A percentile compares a stretch with the other conserved stretches of the same genome.
These are phyloP conservation scores for Sarocladium brachiariae DNA, from an alignment of 2,329 filamentous ascomycete genomes.

Conservation along the genomic window DNA sequence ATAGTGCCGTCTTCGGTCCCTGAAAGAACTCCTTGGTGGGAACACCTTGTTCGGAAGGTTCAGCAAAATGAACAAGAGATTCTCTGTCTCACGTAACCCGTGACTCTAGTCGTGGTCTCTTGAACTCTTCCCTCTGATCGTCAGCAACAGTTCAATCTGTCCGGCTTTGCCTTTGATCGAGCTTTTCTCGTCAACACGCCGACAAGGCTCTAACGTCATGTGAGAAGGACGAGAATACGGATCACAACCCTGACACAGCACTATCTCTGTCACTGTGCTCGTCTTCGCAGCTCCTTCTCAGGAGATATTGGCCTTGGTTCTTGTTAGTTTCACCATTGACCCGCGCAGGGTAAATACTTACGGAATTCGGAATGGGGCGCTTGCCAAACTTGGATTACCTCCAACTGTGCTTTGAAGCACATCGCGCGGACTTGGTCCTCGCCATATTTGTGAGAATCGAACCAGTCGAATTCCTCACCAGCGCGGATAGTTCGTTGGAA, in stretches of 20 bases:
- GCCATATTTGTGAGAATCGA: conserved; percentile 36
- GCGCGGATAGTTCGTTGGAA: conserved; percentile 20
- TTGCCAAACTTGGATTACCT: conserved; percentile 29
- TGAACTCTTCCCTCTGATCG: not conserved
- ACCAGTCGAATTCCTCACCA: conserved; percentile 34
- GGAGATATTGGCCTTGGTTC: conserved; percentile 30
- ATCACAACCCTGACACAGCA: conserved; percentile 24
- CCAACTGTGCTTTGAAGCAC: conserved; percentile 31
- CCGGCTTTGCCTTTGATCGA: not conserved
- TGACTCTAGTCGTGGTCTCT: not conserved
- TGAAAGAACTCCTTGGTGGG: conserved; percentile 32
- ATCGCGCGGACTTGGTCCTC: conserved; percentile 29
- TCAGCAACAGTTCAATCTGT: not conserved
- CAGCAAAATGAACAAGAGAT: conserved; percentile 25
- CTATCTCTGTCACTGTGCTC: conserved; percentile 30
- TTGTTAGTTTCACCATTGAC: conserved; percentile 4
- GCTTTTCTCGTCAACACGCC: too few species aligned
- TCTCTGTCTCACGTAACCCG: conserved; percentile 29
- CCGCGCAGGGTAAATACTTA: conserved; percentile 17
- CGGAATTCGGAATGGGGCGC: conserved; percentile 32
- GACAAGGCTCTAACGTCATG: too few species aligned
- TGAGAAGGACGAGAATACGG: too few species aligned
- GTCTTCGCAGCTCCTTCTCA: conserved; percentile 24
- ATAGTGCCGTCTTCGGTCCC: conserved; percentile 19
- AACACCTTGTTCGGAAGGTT: conserved; percentile 28